Evolutionary conservation across 257 asterid species (phyloP), one percentile per base, ranked within the genome.

Genomic region (Parsonsia alboflavescens): DNA sequence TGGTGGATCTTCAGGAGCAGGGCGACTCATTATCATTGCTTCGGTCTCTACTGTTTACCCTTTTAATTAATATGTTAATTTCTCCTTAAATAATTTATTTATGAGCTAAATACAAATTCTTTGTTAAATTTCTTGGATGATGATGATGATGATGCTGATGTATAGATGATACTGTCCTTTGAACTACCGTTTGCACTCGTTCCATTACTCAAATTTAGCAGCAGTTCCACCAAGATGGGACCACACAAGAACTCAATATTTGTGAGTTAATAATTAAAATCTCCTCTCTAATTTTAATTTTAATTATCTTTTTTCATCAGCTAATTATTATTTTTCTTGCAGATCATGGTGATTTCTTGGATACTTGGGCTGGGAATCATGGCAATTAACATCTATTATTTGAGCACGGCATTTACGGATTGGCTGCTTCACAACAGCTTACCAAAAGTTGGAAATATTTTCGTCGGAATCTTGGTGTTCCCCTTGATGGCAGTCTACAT

Each of bases 1-100:
- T 41, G 98, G 98, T 70, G 98, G 98, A 57, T 75, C 98, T 39
- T 79, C 96, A 0, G 96, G 92, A 54, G 97, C 98, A 9, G 97
- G 97, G 19, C 88, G 90, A 26, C 82, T 94, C 11, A 94, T 94
- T 79, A 89, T 94, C 80, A 91, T 94, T 10, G 98, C 98, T 79
- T 94, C 97, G 75, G 98, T 94, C 72, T n/a, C 88, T 83, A n/a
- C n/a, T n/a, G n/a, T n/a, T n/a, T n/a, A 67, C 45, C 0, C 67
- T 33, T 33, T 33, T 33, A 33, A 33, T 33, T 1, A 33, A 33
- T 33, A 33, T 33, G 39, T 33, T 33, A 33, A 6, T 53, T 46
- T 59, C 0, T 41, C 65, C 5, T 42, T 49, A 10, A 69, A 19
- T 24, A 11, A 46, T 70, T 50, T 13, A 67, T 21, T 41, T 0